Evolutionary conservation across 2,329 filamentous ascomycete genomes (phyloP).

Genomic region (Zymoseptoria ardabiliae): DNA sequence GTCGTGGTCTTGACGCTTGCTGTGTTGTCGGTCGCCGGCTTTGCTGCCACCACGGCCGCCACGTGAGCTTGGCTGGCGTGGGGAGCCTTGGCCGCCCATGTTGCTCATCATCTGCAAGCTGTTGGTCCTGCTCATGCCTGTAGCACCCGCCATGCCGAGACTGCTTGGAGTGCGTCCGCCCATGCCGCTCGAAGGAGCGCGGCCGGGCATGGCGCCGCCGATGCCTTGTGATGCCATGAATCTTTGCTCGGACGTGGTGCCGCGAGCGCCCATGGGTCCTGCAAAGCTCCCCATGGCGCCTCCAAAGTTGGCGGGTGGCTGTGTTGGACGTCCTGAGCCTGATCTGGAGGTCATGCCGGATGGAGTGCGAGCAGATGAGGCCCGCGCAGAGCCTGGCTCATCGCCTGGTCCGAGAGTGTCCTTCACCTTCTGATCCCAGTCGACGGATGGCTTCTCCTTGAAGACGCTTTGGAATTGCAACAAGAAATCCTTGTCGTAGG

Average conservation of each 20-base stretch:
- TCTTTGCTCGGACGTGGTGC: conserved; percentile 70
- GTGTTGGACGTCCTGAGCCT: conserved; percentile 31
- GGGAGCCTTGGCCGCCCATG: conserved; percentile 59
- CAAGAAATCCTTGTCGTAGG: conserved; percentile 92
- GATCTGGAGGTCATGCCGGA: conserved; percentile 35
- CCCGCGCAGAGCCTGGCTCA: conserved; percentile 51
- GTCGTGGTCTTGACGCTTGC: conserved; percentile 55
- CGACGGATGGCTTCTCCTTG: conserved; percentile 88
- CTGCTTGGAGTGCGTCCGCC: conserved; percentile 55
- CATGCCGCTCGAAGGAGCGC: conserved; percentile 36
- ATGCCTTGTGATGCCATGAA: conserved; percentile 42
- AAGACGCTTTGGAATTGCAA: conserved; percentile 95
- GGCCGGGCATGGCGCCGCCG: conserved; percentile 14
- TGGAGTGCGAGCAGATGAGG: conserved; percentile 47
- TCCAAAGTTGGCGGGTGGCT: conserved; percentile 64
- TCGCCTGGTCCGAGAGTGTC: conserved; percentile 73
- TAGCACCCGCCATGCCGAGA: conserved; percentile 37
- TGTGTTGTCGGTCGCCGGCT: conserved; percentile 43
- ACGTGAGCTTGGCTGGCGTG: conserved; percentile 43
- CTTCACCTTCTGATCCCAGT: conserved; percentile 86
- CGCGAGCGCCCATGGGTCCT: conserved; percentile 36
- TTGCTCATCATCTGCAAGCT: conserved; percentile 53
- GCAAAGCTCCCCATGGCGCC: conserved; percentile 29
- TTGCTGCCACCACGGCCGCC: conserved; percentile 61
- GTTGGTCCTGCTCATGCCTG: conserved; percentile 55